Evolutionary conservation across 768 basidiomycete genomes (phyloP).

Genomic region (Clathrus columnatus): DNA sequence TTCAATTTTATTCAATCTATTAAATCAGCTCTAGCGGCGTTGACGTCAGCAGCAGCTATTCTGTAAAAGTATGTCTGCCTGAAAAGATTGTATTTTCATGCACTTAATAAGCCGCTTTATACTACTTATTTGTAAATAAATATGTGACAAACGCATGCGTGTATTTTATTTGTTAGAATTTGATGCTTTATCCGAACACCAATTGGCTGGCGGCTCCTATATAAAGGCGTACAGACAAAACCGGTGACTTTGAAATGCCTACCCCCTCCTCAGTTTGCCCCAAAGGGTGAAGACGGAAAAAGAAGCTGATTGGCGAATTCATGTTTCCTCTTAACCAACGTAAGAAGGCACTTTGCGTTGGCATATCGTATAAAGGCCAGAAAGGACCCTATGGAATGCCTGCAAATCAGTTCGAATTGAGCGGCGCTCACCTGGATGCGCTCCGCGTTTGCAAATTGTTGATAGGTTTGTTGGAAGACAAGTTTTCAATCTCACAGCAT

Average conservation of each 20-base stretch:
- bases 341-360: constrained; percentile 8
- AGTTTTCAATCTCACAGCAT: background rate
- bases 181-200: background rate
- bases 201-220: background rate
- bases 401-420: constrained; percentile 1
- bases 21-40: constrained; percentile 11
- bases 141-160: background rate
- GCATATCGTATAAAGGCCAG: constrained; percentile 5
- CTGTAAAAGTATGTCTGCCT: background rate
- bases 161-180: background rate
- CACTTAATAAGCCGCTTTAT: no score
- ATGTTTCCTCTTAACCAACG: constrained; percentile 1
- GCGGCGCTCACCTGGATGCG: constrained; percentile 2
- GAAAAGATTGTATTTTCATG: no score
- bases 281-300: background rate
- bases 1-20: constrained; percentile 11
- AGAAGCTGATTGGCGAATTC: background rate
- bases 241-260: background rate
- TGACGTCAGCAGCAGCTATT: background rate
- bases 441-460: background rate
- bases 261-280: background rate
- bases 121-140: background rate
- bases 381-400: constrained; percentile 4
- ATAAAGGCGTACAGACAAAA: background rate
- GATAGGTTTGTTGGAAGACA: background rate